Percentiles rank a stretch among this genome's conserved stretches.
phyloP scores from a whole-genome alignment of 2,329 filamentous ascomycete genomes.

The Orbilia javanica region DNA sequence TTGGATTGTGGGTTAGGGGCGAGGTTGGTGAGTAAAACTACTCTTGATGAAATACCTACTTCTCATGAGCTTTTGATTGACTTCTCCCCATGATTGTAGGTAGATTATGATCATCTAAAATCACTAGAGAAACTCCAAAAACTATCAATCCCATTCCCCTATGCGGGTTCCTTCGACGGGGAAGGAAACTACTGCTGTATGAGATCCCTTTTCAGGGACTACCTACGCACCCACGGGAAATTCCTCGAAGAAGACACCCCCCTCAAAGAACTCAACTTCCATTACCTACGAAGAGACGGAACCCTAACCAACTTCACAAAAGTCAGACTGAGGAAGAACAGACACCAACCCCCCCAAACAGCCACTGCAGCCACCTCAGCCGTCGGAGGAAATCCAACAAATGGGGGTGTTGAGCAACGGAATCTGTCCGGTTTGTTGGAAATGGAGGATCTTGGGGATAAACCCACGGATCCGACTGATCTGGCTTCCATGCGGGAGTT shows the following conservation, averaged over 20 bases:
- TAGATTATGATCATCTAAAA: no score
- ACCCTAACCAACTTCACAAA: not conserved
- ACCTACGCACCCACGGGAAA: not conserved
- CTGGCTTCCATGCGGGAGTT: slow-evolving; percentile 11
- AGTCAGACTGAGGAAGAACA: not conserved
- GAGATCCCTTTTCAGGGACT: not conserved
- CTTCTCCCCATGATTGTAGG: not conserved
- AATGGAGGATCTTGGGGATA: slow-evolving; percentile 27
- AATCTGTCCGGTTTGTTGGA: not conserved
- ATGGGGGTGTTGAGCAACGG: not conserved
- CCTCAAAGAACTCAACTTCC: not conserved
- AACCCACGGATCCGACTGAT: slow-evolving; percentile 18
- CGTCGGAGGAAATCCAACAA: no score
- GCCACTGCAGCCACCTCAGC: no score
- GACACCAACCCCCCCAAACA: no score
- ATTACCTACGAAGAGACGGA: slow-evolving; percentile 3
- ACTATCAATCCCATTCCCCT: slow-evolving; percentile 25
- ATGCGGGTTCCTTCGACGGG: not conserved
- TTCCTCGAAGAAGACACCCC: no score
- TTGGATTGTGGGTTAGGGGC: slow-evolving; percentile 18
- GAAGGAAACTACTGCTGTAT: not conserved
- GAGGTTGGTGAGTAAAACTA: not conserved
- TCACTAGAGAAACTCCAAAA: not conserved
- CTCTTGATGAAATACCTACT: no score
- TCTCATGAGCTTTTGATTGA: not conserved